phyloP scores from a whole-genome alignment of 2,329 filamentous ascomycete species.

The Teratosphaeria viscida region DNA sequence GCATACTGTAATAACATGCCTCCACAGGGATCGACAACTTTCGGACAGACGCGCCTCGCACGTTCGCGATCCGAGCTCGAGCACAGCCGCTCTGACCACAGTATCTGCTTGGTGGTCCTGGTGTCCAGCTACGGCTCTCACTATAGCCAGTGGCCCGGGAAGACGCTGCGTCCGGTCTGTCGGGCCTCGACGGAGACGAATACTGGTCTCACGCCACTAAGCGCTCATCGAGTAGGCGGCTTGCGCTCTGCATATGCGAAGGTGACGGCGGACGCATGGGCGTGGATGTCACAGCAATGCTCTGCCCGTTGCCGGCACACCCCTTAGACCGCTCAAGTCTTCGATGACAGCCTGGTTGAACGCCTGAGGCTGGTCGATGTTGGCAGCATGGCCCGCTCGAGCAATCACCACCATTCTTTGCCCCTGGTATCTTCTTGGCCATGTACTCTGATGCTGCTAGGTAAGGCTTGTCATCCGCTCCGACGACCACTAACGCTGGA shows the following conservation, averaged over 20 bases:
- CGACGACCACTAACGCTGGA: constrained; percentile 16
- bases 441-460: constrained; percentile 19
- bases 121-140: too few species aligned
- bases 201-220: too few species aligned
- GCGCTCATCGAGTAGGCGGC: too few species aligned
- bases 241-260: neutral
- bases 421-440: constrained; percentile 19
- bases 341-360: constrained; percentile 12
- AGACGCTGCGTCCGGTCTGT: too few species aligned
- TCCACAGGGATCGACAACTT: too few species aligned
- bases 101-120: too few species aligned
- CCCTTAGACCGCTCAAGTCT: constrained; percentile 1
- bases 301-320: neutral
- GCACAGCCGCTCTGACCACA: too few species aligned
- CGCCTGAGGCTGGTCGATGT: constrained; percentile 16
- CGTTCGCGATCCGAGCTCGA: too few species aligned
- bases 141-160: too few species aligned
- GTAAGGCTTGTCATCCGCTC: constrained; percentile 18
- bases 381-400: constrained; percentile 18
- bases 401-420: constrained; percentile 16
- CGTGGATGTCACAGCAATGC: constrained; percentile 1
- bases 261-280: neutral
- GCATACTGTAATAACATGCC: too few species aligned
- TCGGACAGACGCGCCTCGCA: too few species aligned
- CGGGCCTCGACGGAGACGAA: too few species aligned